Conservation (phyloP, 1,284 basidiomycete species). For the Bjerkandera adusta region DNA sequence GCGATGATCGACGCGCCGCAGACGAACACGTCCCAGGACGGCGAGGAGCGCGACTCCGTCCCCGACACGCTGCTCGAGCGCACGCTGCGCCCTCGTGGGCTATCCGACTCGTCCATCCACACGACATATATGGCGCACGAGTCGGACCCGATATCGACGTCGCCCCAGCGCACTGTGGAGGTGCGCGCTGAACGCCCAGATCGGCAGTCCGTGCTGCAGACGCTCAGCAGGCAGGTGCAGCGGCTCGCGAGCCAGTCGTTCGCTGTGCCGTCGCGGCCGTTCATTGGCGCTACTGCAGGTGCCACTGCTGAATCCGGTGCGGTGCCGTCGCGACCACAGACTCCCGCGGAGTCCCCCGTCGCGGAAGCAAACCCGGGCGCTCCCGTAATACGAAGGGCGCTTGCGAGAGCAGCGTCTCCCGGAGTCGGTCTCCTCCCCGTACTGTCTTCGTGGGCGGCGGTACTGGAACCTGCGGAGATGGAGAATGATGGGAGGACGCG, state of each 20-base stretch:
- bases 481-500: neutral
- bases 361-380: neutral
- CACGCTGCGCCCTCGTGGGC: conserved; percentile 71
- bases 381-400: neutral
- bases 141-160: conserved; percentile 16
- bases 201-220: conserved; percentile 47
- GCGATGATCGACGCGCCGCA: conserved; percentile 24
- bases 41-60: conserved; percentile 47
- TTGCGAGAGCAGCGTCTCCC: too few species aligned
- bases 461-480: neutral
- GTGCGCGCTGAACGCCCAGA: conserved; percentile 23
- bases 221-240: conserved; percentile 51
- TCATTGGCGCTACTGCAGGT: too few species aligned
- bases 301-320: neutral
- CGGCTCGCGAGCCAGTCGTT: conserved; percentile 32
- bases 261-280: conserved; percentile 14
- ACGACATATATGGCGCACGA: conserved; percentile 71
- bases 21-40: conserved; percentile 34
- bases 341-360: neutral
- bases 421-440: neutral
- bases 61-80: conserved; percentile 56
- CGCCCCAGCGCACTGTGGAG: conserved; percentile 6
- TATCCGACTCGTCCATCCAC: conserved; percentile 89
- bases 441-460: neutral
- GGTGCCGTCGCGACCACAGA: neutral